phyloP scores from a whole-genome alignment of 768 basidiomycete species.

The Hygrophorus pudorinus region DNA sequence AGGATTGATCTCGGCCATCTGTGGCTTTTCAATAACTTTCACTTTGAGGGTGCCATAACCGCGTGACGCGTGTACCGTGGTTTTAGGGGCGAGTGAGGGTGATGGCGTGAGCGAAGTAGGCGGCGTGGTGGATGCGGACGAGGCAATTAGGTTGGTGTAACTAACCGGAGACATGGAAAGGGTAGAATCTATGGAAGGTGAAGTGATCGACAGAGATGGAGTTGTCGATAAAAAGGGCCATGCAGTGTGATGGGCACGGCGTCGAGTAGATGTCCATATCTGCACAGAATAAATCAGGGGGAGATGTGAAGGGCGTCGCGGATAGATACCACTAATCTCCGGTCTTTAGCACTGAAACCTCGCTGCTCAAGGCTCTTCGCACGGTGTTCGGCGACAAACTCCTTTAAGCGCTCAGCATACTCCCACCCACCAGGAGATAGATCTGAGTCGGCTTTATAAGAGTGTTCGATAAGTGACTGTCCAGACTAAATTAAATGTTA shows the following conservation, averaged over 20 bases:
- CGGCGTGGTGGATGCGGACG: no score
- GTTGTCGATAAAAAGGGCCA: constrained; percentile 74
- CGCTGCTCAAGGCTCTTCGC: constrained; percentile 66
- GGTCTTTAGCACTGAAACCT: constrained; percentile 49
- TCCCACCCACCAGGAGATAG: constrained; percentile 94
- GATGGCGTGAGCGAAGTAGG: no score
- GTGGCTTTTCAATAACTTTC: constrained; percentile 89
- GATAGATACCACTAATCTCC: constrained; percentile 53
- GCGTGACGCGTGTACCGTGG: neutral
- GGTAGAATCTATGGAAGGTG: neutral
- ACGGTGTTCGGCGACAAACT: constrained; percentile 81
- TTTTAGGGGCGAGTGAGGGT: no score
- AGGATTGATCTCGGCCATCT: constrained; percentile 98
- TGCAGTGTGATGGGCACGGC: constrained; percentile 89
- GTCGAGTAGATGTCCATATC: constrained; percentile 97
- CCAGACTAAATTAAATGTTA: constrained; percentile 55
- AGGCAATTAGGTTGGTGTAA: no score
- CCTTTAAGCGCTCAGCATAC: constrained; percentile 81
- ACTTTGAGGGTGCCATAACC: constrained; percentile 29
- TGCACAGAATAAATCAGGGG: constrained; percentile 18
- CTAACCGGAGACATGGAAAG: neutral
- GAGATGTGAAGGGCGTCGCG: neutral
- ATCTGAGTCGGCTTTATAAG: constrained; percentile 97
- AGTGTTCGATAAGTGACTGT: constrained; percentile 97
- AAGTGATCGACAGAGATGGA: constrained; percentile 15